Percentiles rank a stretch among this genome's conserved stretches.
phyloP scores from a whole-genome alignment of 257 asterid genomes.

The Solanum ossicruentum region DNA sequence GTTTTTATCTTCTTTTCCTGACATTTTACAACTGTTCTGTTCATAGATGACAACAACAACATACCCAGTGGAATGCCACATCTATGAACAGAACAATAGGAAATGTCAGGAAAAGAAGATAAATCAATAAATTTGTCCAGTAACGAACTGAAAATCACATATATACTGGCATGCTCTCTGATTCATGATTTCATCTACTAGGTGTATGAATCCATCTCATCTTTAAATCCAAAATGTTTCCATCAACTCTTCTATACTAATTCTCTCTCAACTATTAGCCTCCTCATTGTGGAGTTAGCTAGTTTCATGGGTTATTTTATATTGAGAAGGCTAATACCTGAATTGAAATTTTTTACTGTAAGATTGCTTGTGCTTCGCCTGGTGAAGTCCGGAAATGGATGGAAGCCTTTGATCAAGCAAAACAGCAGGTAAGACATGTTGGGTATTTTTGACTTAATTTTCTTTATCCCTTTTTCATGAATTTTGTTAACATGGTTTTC shows the following conservation, averaged over 20 bases:
- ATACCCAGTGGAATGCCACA: too few species aligned
- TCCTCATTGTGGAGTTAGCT: not conserved
- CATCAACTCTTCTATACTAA: not conserved
- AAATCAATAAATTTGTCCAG: not conserved
- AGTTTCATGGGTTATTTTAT: not conserved
- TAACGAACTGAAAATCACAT: not conserved
- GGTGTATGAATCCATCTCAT: not conserved
- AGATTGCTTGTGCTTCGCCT: constrained; percentile 88
- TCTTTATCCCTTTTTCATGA: not conserved
- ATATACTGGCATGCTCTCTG: not conserved
- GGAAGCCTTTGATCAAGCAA: constrained; percentile 97
- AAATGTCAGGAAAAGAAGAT: too few species aligned
- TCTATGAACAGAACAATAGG: too few species aligned
- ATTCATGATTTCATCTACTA: not conserved
- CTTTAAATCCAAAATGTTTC: not conserved
- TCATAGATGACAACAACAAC: not conserved
- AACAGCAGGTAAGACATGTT: constrained; percentile 55
- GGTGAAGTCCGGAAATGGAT: constrained; percentile 85
- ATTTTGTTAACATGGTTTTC: not conserved
- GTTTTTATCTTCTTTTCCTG: not conserved
- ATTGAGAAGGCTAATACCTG: constrained; percentile 6
- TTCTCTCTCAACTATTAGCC: not conserved
- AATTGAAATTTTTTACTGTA: constrained; percentile 22
- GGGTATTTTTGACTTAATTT: not conserved
- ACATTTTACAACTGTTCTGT: not conserved